Conservation (phyloP, 495 filamentous ascomycete genomes). For the Penicillium cataractarum region DNA sequence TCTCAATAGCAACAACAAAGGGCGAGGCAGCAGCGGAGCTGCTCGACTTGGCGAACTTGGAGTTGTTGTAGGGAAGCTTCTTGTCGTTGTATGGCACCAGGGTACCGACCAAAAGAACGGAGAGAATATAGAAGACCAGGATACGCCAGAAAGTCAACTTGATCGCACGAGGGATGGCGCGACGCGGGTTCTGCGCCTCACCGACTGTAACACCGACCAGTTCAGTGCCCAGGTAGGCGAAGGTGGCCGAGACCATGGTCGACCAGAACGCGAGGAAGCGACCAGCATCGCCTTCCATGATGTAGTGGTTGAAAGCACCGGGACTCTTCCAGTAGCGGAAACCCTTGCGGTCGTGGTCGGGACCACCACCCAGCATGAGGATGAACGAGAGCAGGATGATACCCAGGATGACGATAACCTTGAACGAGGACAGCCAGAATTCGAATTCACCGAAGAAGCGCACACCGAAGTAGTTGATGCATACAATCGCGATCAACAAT, state of each 20-base stretch:
- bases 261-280: constrained; percentile 79
- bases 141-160: constrained; percentile 86
- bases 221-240: constrained; percentile 85
- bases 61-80: constrained; percentile 44
- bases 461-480: constrained; percentile 63
- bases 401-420: constrained; percentile 72
- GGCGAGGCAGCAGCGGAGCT: constrained; percentile 59
- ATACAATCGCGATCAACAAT: constrained; percentile 54
- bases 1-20: constrained; percentile 63
- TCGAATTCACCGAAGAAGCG: constrained; percentile 79
- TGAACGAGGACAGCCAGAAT: constrained; percentile 79
- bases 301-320: constrained; percentile 57
- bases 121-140: constrained; percentile 73
- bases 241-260: constrained; percentile 75
- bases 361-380: constrained; percentile 74
- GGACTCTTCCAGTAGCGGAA: constrained; percentile 81
- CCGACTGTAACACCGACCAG: constrained; percentile 71
- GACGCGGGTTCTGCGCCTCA: constrained; percentile 76
- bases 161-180: constrained; percentile 75
- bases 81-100: constrained; percentile 58
- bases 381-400: constrained; percentile 69
- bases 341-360: constrained; percentile 68
- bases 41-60: constrained; percentile 47
- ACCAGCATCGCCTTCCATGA: constrained; percentile 45
- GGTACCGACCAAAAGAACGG: constrained; percentile 56